These are phyloP conservation scores for Xanthoconium stramineum DNA, from an alignment of 768 basidiomycete species.

Conservation along the genomic window DNA sequence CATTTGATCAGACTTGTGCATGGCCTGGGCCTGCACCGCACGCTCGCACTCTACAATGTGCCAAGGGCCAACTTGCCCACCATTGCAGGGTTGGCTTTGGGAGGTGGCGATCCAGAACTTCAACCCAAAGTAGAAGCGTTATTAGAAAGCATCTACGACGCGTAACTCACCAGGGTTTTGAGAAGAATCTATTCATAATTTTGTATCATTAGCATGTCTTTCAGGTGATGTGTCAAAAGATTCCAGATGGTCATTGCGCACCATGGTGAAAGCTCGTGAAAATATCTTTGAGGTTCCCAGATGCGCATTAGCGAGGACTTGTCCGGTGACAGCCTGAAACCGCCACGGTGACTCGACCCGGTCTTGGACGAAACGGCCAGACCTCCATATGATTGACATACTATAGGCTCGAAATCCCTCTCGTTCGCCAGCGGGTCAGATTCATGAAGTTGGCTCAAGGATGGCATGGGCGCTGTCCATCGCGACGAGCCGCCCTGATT, in stretches of 20 bases:
- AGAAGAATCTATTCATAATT: neutral
- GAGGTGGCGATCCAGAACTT: slow-evolving; percentile 33
- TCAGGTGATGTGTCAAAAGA: no score
- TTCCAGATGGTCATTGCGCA: no score
- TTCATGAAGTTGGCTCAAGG: slow-evolving; percentile 18
- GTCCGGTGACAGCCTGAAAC: neutral
- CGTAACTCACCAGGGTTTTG: neutral
- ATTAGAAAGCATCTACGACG: slow-evolving; percentile 45
- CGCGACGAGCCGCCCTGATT: slow-evolving; percentile 10
- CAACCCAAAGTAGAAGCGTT: slow-evolving; percentile 44
- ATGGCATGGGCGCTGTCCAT: slow-evolving; percentile 12
- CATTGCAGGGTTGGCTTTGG: slow-evolving; percentile 41
- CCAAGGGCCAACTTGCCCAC: slow-evolving; percentile 51
- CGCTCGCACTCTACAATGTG: slow-evolving; percentile 59
- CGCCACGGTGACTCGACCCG: neutral
- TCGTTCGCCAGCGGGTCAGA: neutral
- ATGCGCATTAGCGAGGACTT: neutral
- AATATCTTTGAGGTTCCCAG: neutral
- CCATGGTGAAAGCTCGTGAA: no score
- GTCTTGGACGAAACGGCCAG: slow-evolving; percentile 1
- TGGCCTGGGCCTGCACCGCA: slow-evolving; percentile 55
- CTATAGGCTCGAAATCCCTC: slow-evolving; percentile 4
- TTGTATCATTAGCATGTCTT: no score
- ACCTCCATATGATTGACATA: slow-evolving; percentile 7
- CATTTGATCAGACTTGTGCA: slow-evolving; percentile 49